A percentile compares a stretch with the other conserved stretches of the same genome.
phyloP scores from a whole-genome alignment of 306 rosid genomes.

The Corylus americana region DNA sequence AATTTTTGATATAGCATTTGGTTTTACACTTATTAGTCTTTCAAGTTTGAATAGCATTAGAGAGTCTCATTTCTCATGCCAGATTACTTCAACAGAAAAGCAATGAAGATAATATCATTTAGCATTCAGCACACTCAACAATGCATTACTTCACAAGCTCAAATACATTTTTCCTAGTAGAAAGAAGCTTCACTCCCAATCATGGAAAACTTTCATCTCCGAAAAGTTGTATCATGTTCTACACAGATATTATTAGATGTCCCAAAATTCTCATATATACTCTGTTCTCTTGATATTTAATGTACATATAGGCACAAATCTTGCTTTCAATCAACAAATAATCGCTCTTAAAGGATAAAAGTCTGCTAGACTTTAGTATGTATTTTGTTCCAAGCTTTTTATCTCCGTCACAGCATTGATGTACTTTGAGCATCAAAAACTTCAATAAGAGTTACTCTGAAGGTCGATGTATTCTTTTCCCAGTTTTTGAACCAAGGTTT shows the following conservation, averaged over 20 bases:
- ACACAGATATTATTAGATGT: background rate
- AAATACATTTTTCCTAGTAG: background rate
- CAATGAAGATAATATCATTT: background rate
- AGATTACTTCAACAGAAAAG: background rate
- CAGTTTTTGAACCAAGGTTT: conserved; percentile 21
- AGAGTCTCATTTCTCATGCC: background rate
- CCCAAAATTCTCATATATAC: too few species aligned
- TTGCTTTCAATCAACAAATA: conserved; percentile 5
- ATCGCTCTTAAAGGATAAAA: conserved; percentile 1
- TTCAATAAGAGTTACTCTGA: background rate
- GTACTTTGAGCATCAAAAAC: background rate
- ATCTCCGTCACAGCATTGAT: background rate
- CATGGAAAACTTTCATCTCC: background rate
- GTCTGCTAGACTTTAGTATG: background rate
- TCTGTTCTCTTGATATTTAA: conserved; percentile 1
- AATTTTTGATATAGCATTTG: background rate
- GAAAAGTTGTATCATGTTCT: background rate
- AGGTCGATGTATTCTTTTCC: conserved; percentile 24
- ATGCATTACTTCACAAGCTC: background rate
- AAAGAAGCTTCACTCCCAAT: background rate
- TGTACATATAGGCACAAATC: background rate
- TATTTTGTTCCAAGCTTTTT: conserved; percentile 8
- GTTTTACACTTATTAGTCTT: background rate
- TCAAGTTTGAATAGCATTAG: background rate
- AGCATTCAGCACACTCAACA: conserved; percentile 7